Evolutionary conservation across 2,329 filamentous ascomycete genomes (phyloP), one percentile per base, ranked within the genome.

Genomic region (Ceratocystis diversiconidia): DNA sequence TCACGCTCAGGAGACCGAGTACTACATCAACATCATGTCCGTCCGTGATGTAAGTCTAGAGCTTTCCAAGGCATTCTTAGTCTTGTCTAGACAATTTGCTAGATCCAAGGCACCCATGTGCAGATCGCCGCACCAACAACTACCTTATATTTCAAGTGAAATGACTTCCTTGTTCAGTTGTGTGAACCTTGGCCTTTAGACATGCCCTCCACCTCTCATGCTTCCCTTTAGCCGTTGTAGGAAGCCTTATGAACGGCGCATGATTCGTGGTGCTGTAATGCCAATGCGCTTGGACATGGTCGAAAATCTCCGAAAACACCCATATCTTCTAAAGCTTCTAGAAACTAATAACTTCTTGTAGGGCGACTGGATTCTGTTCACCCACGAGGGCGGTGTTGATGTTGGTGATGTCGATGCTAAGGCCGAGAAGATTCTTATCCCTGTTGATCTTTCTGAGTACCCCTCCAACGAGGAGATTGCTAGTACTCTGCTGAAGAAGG

Each of bases 11-110:
- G 88, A 91, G 76, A 96, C 92, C 70, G 94, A 99, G 80, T 97
- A 97, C 82, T 99, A 99, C 81, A 96, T 99, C 82, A 96, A 96
- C 86, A 99, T 99, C 82, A 94, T 96, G 85, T 97, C 94, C 69
- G 92, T 96, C 74, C 89, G 94, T 82, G 94, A 97, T 87, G 94
- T 97, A 86, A 86, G 91, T 86, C 69, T 25, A 25, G 25, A 25
- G 8, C 48, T 52, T 52, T 52, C 22, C 15, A 25, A 10, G 17
- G 5, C 48, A 10, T 52, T 17, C 10, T 28, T 22, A 25, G 19
- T 15, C 48, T 2, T 52, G 48, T 52, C 19, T 28, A 28, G 48
- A 28, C 25, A 25, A 15, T 15, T 17, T 12, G 15, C 8, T 28
- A 10, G 19, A 41, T 12, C 10, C 36, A 41, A 41, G 12, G 1